Base-by-base conservation (phyloP, 495 filamentous ascomycete genomes). In the Gamarada debralockiae region DNA sequence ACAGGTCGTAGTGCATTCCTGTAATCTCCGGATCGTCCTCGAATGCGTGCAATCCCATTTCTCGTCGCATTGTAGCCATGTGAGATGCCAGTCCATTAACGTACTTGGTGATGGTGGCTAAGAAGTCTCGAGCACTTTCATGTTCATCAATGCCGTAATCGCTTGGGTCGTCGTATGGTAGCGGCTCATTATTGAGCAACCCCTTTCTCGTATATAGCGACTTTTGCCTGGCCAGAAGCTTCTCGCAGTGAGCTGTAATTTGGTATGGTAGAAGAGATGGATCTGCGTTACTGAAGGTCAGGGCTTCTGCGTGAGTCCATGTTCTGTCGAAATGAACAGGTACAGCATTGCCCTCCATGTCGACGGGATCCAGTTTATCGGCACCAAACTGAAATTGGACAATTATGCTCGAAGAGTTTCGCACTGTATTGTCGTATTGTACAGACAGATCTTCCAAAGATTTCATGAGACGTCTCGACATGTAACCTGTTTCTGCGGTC, bases 401-500 rank as follows among this genome's bases (percentile, higher is more conserved):
- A 56, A 98, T 85, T 18, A 81, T 82, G 33, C 83, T 82, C 13
- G 83, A 84, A 2, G 89, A 93, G 27, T 91, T 97, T 44, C 93
- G 82, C 2, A 98, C 95, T 2, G 95, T 97, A 63, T 93, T 77
- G 66, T 98, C 93, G 59, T 98, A 98, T 61, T 86, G 78, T 0
- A 86, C 86, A 0, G 90, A 93, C 7, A 97, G 73, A 78, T 98
- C 93, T 64, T 98, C 93, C 31, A 98, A 74, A 0, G 89, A 93
- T 71, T 98, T 98, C 93, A 98, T 97, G 67, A 98, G 68, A 37
- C 93, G 85, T 71, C 93, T 83, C 53, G 92, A 97, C 95, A 98
- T 98, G 72, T 98, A 98, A 48, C 93, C 93, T 4, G 93, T 98
- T 69, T 98, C 93, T 23, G 93, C 93, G 14, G 93, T 98, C 74